A percentile compares a stretch with the other conserved stretches of the same genome.
phyloP scores from a whole-genome alignment of 768 basidiomycete genomes.

The Lentinula aciculospora region DNA sequence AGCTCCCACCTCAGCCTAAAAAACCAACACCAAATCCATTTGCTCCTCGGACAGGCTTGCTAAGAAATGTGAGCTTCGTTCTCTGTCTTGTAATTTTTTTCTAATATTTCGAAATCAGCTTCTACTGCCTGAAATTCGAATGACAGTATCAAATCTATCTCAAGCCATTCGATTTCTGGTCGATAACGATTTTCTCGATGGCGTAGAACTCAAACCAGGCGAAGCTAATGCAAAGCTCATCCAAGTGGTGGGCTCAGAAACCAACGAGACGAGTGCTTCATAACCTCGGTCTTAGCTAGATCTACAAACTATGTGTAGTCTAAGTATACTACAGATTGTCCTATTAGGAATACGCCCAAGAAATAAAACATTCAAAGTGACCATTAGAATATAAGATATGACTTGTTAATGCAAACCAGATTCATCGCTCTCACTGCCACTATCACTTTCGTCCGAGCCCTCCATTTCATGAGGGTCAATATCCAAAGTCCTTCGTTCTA shows the following conservation, averaged over 20 bases:
- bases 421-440: slow-evolving; percentile 21
- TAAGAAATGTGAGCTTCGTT: slow-evolving; percentile 63
- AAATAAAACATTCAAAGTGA: background rate
- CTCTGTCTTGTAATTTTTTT: background rate
- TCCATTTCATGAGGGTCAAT: slow-evolving; percentile 50
- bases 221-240: slow-evolving; percentile 63
- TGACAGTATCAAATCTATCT: slow-evolving; percentile 87
- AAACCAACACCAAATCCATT: slow-evolving; percentile 59
- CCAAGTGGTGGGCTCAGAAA: slow-evolving; percentile 38
- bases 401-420: slow-evolving; percentile 15
- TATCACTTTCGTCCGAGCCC: slow-evolving; percentile 28
- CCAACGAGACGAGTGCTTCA: too few relatives aligned
- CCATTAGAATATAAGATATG: background rate
- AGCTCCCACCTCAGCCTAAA: slow-evolving; percentile 34
- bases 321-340: background rate
- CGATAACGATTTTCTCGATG: slow-evolving; percentile 79
- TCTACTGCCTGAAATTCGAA: slow-evolving; percentile 77
- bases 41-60: slow-evolving; percentile 57
- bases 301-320: slow-evolving; percentile 5
- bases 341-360: background rate
- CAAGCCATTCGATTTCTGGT: slow-evolving; percentile 90
- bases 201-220: slow-evolving; percentile 78
- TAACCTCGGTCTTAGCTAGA: too few relatives aligned
- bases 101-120: slow-evolving; percentile 38
- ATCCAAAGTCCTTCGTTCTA: slow-evolving; percentile 67